Evolutionary conservation across 2,329 filamentous ascomycete genomes (phyloP), one percentile per base, ranked within the genome.

Genomic region (Pseudocercospora crystallina): DNA sequence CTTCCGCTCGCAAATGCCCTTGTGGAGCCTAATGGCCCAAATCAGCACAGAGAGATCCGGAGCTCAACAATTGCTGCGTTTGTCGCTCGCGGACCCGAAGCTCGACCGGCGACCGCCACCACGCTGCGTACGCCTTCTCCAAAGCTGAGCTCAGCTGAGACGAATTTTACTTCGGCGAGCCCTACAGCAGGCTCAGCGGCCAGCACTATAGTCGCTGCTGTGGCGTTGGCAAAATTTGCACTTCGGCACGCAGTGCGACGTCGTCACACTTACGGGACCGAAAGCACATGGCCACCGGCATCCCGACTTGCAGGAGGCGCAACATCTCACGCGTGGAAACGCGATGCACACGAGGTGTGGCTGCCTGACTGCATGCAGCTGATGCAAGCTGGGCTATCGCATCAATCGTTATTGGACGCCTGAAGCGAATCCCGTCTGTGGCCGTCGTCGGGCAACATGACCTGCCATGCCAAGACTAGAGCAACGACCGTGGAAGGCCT

Each of bases 251-350:
- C 20, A 26, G 20, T 4, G 20, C 20, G 20, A 26, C 20, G 20
- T 26, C 20, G 20, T 45, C 14, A 14, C 14, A 35, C 14, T 29
- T 44, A 35, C 42, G 42, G 42, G 37, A 36, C 42, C 33, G 42
- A 45, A 45, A 20, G 10, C 12, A 26, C 13, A 20, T 17, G 35
- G 35, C 12, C 32, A 32, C 31, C 32, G 42, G 29, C 35, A 45
- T 26, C 26, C 41, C 41, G 41, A 33, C 32, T 26, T 45, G 42
- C 31, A 36, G 31, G 41, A 43, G 41, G n/a, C 41, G 31, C 41
- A 43, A 45, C 42, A 34, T 8, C 20, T 26, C 20, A 26, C 26
- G 14, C 17, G 13, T 32, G 41, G 26, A 32, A 32, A 43, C 29
- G 41, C 29, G 40, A 43, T 15, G 20, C 32, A 17, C 36, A 39